Evolutionary conservation across 441 rosid species (phyloP).

Genomic region (Breynia disticha): DNA sequence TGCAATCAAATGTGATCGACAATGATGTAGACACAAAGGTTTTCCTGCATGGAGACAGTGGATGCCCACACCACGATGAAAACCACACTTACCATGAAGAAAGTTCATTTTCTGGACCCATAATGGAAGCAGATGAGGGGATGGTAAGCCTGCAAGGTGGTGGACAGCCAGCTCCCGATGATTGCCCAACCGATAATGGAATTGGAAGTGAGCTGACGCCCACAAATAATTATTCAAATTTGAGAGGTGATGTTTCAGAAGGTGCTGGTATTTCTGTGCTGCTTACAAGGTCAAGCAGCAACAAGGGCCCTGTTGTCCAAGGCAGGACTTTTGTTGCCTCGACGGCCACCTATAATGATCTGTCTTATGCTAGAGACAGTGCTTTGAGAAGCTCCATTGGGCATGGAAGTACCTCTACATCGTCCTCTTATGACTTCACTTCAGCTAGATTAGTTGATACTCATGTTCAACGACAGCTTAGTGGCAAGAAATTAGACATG

Average conservation of each 20-base stretch:
- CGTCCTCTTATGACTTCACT: conserved; percentile 74
- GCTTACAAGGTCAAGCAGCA: conserved; percentile 76
- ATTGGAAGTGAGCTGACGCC: conserved; percentile 26
- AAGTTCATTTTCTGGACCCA: conserved; percentile 26
- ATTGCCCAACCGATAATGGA: conserved; percentile 23
- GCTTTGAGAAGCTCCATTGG: conserved; percentile 78
- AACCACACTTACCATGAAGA: conserved; percentile 25
- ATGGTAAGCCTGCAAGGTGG: conserved; percentile 25
- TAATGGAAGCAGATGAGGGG: conserved; percentile 30
- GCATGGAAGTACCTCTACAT: conserved; percentile 66
- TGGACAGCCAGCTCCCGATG: conserved; percentile 28
- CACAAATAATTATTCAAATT: conserved; percentile 23
- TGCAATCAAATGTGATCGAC: conserved; percentile 19
- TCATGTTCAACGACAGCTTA: conserved; percentile 56
- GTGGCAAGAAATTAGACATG: conserved; percentile 59
- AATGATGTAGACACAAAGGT: conserved; percentile 25
- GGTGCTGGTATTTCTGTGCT: conserved; percentile 57
- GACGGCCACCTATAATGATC: conserved; percentile 54
- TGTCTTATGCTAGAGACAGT: conserved; percentile 57
- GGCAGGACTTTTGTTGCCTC: conserved; percentile 48
- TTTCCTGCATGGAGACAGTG: conserved; percentile 27
- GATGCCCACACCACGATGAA: conserved; percentile 18
- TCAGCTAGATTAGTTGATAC: conserved; percentile 55
- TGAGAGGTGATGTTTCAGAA: conserved; percentile 37
- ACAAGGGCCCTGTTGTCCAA: conserved; percentile 58